Percentiles rank a stretch among this genome's conserved stretches.
Conservation (phyloP, 768 basidiomycete species). For the Chalciporus pseudorubinellus region DNA sequence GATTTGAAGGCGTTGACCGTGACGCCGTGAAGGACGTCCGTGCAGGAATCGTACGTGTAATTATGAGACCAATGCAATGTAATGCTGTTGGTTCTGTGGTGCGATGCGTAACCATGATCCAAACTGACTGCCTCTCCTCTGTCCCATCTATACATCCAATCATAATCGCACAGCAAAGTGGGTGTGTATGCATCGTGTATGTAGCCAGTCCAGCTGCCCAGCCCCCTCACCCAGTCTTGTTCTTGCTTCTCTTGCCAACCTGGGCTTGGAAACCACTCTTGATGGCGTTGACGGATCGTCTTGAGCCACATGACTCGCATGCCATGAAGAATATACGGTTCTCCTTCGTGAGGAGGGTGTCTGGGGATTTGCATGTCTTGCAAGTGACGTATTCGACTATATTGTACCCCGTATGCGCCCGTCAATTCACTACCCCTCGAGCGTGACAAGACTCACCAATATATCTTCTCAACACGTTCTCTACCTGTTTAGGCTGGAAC, state of each 20-base stretch:
- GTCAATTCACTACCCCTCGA: neutral
- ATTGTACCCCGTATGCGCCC: neutral
- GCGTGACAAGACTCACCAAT: conserved; percentile 62
- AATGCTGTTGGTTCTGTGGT: conserved; percentile 9
- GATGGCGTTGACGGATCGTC: conserved; percentile 92
- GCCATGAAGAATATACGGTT: conserved; percentile 99
- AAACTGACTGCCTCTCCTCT: neutral
- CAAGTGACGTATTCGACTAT: conserved; percentile 97
- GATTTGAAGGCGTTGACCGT: neutral
- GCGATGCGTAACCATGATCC: conserved; percentile 6
- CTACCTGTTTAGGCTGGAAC: conserved; percentile 98
- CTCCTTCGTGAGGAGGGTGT: conserved; percentile 95
- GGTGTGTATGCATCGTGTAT: neutral
- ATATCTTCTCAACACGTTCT: conserved; percentile 94
- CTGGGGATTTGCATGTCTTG: conserved; percentile 99
- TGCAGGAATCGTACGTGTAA: conserved; percentile 17
- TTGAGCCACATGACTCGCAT: conserved; percentile 86
- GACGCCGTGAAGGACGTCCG: too few relatives aligned
- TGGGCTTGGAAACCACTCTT: conserved; percentile 99
- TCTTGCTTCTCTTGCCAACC: conserved; percentile 83
- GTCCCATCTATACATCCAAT: conserved; percentile 2
- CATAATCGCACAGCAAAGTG: neutral
- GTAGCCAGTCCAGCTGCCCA: conserved; percentile 30
- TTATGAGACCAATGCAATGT: conserved; percentile 21
- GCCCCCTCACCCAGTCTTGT: conserved; percentile 59